Base-by-base conservation (phyloP, 257 asterid genomes). In the Catharanthus roseus region DNA sequence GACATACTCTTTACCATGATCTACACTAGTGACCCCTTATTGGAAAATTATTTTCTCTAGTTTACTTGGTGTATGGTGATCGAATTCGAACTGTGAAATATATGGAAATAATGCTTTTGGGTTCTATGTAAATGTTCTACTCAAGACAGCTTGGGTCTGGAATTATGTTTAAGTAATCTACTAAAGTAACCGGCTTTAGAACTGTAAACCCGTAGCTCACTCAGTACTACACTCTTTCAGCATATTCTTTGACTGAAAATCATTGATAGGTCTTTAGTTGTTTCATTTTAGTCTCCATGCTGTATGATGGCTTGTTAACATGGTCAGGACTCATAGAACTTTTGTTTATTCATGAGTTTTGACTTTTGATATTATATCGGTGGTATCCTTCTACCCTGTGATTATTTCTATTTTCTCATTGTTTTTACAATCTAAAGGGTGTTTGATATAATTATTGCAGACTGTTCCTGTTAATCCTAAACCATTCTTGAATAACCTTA, bases 401-500 rank as follows among this genome's bases (percentile, higher is more conserved):
- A 19, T 23, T 19, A 41, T 61, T n/a, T 34, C 6, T 26, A 55
- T 10, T 7, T 19, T 60, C 23, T 31, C 23, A 61, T 18, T 33
- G 15, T 62, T 38, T 16, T 21, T 62, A 18, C 29, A 51, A 51
- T 19, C 28, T 51, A 6, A n/a, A 61, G 44, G 44, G 66, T 12
- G 16, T 33, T 31, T 61, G 31, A 61, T 13, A 6, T 61, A 18
- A 31, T 31, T 18, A 8, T 18, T 34, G 47, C 85, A 91, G 99
- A 89, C 97, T 47, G 96, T 95, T 39, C 99, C 99, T 11, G 97
- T 95, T 75, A 95, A 95, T 76, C 99, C 99, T 9, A 95, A 95
- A 85, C 99, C 99, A 44, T 95, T 91, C 81, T 78, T 95, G 91
- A 95, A 95, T 88, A 95, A 89, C 77, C 86, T 95, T 85, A 95